A percentile compares a stretch with the other conserved stretches of the same genome.
Conservation (phyloP, 2,329 filamentous ascomycete species). For the Fusarium sp. region DNA sequence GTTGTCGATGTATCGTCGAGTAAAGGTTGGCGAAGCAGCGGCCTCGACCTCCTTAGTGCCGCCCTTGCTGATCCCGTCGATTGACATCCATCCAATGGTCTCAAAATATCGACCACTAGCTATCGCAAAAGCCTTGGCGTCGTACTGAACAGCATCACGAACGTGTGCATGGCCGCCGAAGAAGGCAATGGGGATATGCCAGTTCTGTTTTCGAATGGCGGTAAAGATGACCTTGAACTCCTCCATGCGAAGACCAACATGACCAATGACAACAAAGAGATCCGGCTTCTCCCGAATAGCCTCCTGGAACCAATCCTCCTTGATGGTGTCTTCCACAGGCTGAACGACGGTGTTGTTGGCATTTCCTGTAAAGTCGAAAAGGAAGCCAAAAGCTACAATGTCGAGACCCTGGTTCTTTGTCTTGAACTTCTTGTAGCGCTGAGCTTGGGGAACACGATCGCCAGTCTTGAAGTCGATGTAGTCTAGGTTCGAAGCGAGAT, state of each 20-base stretch:
- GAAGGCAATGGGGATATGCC: constrained; percentile 87
- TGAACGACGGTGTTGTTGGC: constrained; percentile 90
- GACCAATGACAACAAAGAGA: constrained; percentile 86
- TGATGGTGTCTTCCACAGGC: constrained; percentile 80
- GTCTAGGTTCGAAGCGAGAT: constrained; percentile 92
- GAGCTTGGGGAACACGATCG: constrained; percentile 78
- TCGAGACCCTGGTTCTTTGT: constrained; percentile 89
- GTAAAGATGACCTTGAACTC: constrained; percentile 83
- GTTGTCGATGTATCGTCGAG: constrained; percentile 90
- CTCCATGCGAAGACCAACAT: constrained; percentile 82
- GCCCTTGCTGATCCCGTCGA: constrained; percentile 68
- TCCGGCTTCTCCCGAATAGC: constrained; percentile 88
- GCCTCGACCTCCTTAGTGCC: constrained; percentile 43
- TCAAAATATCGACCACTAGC: constrained; percentile 94
- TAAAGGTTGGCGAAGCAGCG: constrained; percentile 66
- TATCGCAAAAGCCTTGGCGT: constrained; percentile 79
- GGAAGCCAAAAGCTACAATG: constrained; percentile 89
- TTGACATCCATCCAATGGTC: constrained; percentile 92
- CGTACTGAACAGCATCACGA: constrained; percentile 83
- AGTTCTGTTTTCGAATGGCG: constrained; percentile 79
- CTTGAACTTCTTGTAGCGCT: constrained; percentile 86
- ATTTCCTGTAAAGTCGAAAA: constrained; percentile 93
- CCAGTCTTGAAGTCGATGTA: constrained; percentile 80
- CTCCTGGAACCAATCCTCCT: constrained; percentile 88
- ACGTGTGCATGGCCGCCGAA: constrained; percentile 94